Conservation (phyloP, 495 filamentous ascomycete species). For the Lasiosphaeriaceae sp. region DNA sequence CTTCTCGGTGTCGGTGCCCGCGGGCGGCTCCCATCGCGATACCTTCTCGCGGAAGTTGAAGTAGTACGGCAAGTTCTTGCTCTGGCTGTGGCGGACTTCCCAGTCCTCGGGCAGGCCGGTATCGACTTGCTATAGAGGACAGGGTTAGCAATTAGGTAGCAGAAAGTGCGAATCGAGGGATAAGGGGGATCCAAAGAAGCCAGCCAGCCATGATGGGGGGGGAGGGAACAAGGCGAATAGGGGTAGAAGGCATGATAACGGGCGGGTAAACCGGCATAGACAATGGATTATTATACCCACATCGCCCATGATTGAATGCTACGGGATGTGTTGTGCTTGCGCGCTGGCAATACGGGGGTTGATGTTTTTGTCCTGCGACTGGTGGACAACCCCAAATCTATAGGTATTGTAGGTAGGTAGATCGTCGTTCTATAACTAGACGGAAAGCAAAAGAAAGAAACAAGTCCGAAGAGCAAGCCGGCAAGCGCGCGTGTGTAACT, state of each 20-base stretch:
- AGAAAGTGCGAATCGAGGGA: not conserved
- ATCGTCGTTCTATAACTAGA: no score
- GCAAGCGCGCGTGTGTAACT: no score
- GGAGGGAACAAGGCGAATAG: no score
- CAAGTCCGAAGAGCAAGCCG: no score
- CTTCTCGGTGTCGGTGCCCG: slow-evolving; percentile 79
- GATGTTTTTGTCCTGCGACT: not conserved
- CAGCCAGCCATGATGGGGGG: no score
- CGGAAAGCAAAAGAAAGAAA: no score
- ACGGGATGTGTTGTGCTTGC: not conserved
- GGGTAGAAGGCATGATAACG: not conserved
- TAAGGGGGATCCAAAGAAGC: no score
- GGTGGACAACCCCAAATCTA: not conserved
- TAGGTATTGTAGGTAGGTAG: no score
- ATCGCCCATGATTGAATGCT: slow-evolving; percentile 15
- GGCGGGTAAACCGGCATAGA: not conserved
- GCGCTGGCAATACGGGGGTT: not conserved
- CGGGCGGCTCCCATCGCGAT: slow-evolving; percentile 91
- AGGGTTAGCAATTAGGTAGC: not conserved
- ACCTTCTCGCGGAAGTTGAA: slow-evolving; percentile 80
- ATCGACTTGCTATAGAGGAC: slow-evolving; percentile 38
- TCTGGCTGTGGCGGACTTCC: slow-evolving; percentile 95
- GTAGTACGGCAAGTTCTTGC: slow-evolving; percentile 97
- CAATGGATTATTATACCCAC: slow-evolving; percentile 7
- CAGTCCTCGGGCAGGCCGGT: slow-evolving; percentile 81